Base-by-base conservation (phyloP, 441 rosid species). In the Flueggea neowawraea region DNA sequence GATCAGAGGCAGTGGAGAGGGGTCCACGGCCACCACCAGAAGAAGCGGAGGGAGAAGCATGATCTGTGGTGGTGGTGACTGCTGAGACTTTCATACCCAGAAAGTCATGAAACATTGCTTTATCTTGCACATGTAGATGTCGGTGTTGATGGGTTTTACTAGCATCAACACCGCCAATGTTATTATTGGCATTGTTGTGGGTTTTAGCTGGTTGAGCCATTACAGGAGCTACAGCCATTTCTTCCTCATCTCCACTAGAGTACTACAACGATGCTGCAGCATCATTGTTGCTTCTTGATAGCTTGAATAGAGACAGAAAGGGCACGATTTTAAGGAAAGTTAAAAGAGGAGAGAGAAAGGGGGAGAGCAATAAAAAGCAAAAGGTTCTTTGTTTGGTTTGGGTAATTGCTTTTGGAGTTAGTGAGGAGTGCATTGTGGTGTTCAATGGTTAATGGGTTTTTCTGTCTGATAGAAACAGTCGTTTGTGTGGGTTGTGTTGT, bases 1-100 rank as follows among this genome's bases (percentile, higher is more conserved):
- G 86, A 92, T 92, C 97, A 72, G 98, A 88, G 75, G 85, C 69
- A 33, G 94, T 72, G 67, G 96, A 92, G 69, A 82, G 78, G 69
- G 84, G 86, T 0, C 78, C 84, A 6, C 82, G 83, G 60, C 75
- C 82, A 55, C 87, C 91, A 56, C 67, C 69, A 11, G 83, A 69
- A 32, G 83, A 68, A 52, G 79, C 79, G 1, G 77, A 79, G 17
- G 66, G 65, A 12, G 80, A 84, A 6, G 76, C 60, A 16, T 22
- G 28, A 22, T 22, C 28, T 22, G 93, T 78, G 48, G 86, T 73
- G 0, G 86, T 71, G 10, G 79, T 78, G 14, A 16, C 15, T 14
- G 58, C 41, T 6, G 56, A 11, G 6, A 58, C 53, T 76, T 85
- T 93, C 73, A 77, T 74, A 65, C 98, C 95, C 67, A 93, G 72